These are phyloP conservation scores for Xylaria sp. DNA, from an alignment of 2,329 filamentous ascomycete genomes.

Conservation along the genomic window DNA sequence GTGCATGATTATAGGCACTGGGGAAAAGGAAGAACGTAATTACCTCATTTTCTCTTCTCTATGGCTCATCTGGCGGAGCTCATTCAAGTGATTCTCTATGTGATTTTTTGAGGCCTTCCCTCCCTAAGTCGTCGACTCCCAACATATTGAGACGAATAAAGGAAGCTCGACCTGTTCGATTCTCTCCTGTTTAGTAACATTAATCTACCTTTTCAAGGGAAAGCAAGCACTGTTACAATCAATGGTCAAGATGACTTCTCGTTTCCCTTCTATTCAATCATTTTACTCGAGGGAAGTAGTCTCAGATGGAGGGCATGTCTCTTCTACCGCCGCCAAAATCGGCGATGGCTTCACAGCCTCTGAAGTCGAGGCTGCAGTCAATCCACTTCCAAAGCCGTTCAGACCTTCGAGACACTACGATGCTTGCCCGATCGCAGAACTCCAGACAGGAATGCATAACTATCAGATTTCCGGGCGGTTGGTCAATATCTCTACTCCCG, in stretches of 20 bases:
- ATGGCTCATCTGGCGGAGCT: background rate
- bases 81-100: background rate
- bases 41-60: background rate
- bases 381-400: conserved; percentile 54
- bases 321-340: conserved; percentile 31
- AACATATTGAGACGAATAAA: background rate
- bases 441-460: conserved; percentile 61
- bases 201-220: background rate
- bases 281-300: conserved; percentile 50
- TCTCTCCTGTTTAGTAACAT: background rate
- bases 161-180: background rate
- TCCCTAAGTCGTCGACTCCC: no score
- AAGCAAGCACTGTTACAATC: background rate
- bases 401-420: conserved; percentile 59
- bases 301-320: conserved; percentile 24
- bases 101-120: background rate
- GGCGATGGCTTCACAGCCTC: conserved; percentile 65
- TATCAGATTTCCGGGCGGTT: conserved; percentile 66
- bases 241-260: conserved; percentile 37
- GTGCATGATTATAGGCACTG: background rate
- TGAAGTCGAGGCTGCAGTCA: conserved; percentile 55
- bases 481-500: conserved; percentile 62
- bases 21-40: background rate
- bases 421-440: conserved; percentile 57
- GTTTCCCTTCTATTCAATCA: conserved; percentile 50